Evolutionary conservation across 352 stramenopile genomes (phyloP).

Genomic region (Phytophthora podocarpi): DNA sequence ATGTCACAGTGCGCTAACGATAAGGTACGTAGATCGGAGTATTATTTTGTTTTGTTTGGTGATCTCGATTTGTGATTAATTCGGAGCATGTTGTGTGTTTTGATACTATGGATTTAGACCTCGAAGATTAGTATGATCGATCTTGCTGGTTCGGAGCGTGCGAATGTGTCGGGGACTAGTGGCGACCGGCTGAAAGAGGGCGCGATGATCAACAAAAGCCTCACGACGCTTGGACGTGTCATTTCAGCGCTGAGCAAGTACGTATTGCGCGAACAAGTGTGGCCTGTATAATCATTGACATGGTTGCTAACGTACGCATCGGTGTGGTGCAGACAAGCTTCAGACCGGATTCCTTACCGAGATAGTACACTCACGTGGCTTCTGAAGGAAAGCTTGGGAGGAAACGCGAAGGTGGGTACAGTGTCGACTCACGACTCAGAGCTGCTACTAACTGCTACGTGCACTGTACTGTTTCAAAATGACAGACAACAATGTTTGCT

Average conservation of each 20-base stretch:
- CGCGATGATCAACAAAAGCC: constrained; percentile 93
- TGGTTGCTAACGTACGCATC: not conserved
- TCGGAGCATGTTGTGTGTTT: too few species aligned
- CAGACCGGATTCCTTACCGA: constrained; percentile 81
- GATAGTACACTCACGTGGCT: constrained; percentile 89
- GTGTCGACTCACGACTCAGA: too few species aligned
- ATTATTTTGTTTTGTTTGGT: not conserved
- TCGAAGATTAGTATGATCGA: constrained; percentile 91
- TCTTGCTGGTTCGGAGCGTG: constrained; percentile 81
- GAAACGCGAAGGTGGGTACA: constrained; percentile 69
- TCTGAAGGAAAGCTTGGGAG: constrained; percentile 83
- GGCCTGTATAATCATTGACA: too few species aligned
- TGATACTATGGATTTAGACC: constrained; percentile 40
- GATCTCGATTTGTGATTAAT: not conserved
- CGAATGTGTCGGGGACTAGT: constrained; percentile 78
- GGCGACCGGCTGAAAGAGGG: constrained; percentile 91
- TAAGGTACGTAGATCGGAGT: constrained; percentile 59
- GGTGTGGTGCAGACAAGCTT: constrained; percentile 36
- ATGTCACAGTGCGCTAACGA: constrained; percentile 62
- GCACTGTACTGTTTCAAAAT: not conserved
- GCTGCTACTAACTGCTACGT: not conserved
- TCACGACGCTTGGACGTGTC: constrained; percentile 89
- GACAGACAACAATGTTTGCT: constrained; percentile 86
- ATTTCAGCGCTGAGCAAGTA: constrained; percentile 87
- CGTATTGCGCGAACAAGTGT: too few species aligned